Conservation (phyloP, 139 green algal species). For the Asterochloris erici region DNA sequence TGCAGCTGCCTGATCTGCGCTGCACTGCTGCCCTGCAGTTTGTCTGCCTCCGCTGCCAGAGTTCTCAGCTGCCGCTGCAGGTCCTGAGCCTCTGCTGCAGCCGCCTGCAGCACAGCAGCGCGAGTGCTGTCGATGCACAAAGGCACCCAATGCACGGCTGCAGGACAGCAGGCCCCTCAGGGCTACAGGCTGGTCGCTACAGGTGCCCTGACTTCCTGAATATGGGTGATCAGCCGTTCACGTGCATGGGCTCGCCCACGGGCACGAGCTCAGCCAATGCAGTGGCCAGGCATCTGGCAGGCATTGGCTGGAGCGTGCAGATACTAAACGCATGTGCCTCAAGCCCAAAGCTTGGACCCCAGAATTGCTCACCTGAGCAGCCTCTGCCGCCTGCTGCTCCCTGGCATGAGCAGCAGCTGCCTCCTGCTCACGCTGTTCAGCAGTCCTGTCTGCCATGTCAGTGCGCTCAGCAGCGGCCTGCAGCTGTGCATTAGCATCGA, state of each 20-base stretch:
- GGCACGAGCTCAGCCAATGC: not conserved
- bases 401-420: constrained; percentile 34
- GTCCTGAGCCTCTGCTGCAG: constrained; percentile 14
- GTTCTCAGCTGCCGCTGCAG: constrained; percentile 26
- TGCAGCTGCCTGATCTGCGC: constrained; percentile 9
- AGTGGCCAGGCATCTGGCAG: not conserved
- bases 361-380: not conserved
- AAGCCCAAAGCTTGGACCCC: not conserved
- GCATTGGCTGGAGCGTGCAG: too few relatives aligned
- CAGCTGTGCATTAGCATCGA: constrained; percentile 19
- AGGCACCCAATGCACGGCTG: not conserved
- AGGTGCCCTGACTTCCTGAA: not conserved
- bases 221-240: not conserved
- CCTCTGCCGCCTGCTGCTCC: constrained; percentile 21
- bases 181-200: not conserved
- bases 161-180: not conserved
- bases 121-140: not conserved
- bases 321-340: not conserved
- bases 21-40: not conserved
- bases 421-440: constrained; percentile 37
- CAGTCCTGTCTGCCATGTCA: constrained; percentile 23
- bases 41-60: constrained; percentile 6
- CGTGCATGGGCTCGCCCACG: not conserved
- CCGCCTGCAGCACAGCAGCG: not conserved
- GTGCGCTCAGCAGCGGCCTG: constrained; percentile 1